Evolutionary conservation across 1,284 basidiomycete species (phyloP), one percentile per base, ranked within the genome.

Genomic region (Prillingera fragicola): DNA sequence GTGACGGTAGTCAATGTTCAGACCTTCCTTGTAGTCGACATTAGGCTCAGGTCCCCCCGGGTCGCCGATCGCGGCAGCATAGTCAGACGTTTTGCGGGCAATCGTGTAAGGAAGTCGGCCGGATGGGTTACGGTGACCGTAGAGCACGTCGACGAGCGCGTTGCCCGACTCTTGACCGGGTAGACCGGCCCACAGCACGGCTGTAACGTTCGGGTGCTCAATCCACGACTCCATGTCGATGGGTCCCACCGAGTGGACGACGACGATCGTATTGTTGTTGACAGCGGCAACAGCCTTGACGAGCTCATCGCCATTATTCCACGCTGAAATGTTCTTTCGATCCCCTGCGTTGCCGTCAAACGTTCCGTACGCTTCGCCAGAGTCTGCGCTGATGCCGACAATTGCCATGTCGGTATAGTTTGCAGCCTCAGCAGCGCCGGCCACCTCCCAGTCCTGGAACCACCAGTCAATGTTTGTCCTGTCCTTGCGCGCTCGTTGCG

Each of bases 31-130:
- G 65, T 87, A 73, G n/a, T 77, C 63, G n/a, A 83, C 71, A 48
- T 79, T 75, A 5, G 83, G 59, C 50, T 67, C 43, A 36, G 56
- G 17, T 18, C 14, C 21, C n/a, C n/a, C n/a, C 21, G 57, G 56
- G 6, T 56, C 41, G 45, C 63, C 45, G 52, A 69, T 54, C 49
- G 73, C 55, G 13, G 78, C 77, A 18, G 77, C 67, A 65, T 88
- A 91, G 64, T 91, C 87, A 22, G 68, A 62, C 1, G 70, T 51
- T 17, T 73, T 66, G 72, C 82, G 83, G 38, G 84, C 85, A 59
- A 88, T 87, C 2, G 86, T 87, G 69, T 87, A 87, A 1, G 87
- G 84, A 25, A 91, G 71, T 27, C 82, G 77, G 5, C 80, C 87
- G 17, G 80, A 80, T 0, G 87, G 87, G 65, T 84, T 88, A 63